A percentile compares a stretch with the other conserved stretches of the same genome.
Conservation (phyloP, 2,329 filamentous ascomycete genomes). For the Alternaria sp. region DNA sequence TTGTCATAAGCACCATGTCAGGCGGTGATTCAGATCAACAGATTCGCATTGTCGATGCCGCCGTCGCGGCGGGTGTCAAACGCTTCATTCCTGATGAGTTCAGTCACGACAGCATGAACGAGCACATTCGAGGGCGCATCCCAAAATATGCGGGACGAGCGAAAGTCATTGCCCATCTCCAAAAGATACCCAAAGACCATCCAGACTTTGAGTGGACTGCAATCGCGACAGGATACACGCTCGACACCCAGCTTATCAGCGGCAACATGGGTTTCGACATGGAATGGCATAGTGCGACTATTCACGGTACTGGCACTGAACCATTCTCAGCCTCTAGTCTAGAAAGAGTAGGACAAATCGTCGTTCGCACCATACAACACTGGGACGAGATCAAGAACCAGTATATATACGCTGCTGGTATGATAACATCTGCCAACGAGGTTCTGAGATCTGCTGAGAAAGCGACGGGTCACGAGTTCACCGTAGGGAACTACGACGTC, state of each 20-base stretch:
- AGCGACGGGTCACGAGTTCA: constrained; percentile 39
- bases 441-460: constrained; percentile 42
- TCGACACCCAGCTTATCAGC: constrained; percentile 43
- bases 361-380: constrained; percentile 34
- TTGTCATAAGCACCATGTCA: constrained; percentile 47
- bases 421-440: constrained; percentile 44
- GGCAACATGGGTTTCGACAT: constrained; percentile 51
- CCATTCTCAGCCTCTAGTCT: constrained; percentile 48
- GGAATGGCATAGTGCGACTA: constrained; percentile 51
- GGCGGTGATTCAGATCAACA: constrained; percentile 38
- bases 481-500: constrained; percentile 41
- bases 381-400: constrained; percentile 48
- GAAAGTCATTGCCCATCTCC: constrained; percentile 43
- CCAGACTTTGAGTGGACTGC: constrained; percentile 45
- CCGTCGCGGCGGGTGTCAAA: constrained; percentile 50
- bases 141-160: constrained; percentile 39
- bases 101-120: constrained; percentile 47
- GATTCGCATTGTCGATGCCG: constrained; percentile 51
- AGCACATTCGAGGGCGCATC: constrained; percentile 38
- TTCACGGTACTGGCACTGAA: constrained; percentile 48
- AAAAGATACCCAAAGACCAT: constrained; percentile 12
- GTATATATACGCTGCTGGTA: constrained; percentile 47
- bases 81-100: constrained; percentile 56
- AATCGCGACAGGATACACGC: constrained; percentile 44
- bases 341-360: constrained; percentile 40